Conservation (phyloP, 2,329 filamentous ascomycete species). For the Xylaria sp. region DNA sequence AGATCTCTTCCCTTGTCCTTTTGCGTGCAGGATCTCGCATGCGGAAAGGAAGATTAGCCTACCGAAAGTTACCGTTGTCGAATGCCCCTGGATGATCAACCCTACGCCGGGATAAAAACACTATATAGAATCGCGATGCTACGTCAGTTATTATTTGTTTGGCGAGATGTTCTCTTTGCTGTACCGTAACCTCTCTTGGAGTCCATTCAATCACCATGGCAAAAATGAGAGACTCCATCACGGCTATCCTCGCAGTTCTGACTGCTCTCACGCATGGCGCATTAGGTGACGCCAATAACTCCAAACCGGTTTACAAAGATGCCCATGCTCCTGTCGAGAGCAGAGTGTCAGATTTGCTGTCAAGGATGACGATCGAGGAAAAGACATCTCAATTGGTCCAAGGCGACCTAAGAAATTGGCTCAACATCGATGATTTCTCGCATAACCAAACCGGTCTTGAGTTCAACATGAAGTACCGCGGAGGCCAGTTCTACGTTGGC, state of each 20-base stretch:
- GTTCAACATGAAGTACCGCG: constrained; percentile 68
- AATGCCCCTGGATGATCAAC: neutral
- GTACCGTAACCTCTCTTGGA: constrained; percentile 4
- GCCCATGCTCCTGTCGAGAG: constrained; percentile 65
- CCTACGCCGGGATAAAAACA: neutral
- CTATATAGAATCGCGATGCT: constrained; percentile 22
- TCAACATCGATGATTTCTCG: constrained; percentile 69
- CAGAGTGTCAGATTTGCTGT: constrained; percentile 69
- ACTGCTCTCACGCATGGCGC: constrained; percentile 25
- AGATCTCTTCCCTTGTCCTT: neutral
- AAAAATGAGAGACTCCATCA: constrained; percentile 33
- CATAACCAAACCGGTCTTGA: constrained; percentile 71
- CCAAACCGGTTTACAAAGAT: constrained; percentile 65
- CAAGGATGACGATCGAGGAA: constrained; percentile 75
- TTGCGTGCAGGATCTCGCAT: neutral
- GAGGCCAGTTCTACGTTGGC: constrained; percentile 75
- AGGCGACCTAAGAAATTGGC: constrained; percentile 75
- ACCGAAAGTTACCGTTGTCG: neutral
- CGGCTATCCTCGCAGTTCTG: constrained; percentile 26
- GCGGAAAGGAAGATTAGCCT: constrained; percentile 13
- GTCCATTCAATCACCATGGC: neutral
- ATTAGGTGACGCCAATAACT: constrained; percentile 23
- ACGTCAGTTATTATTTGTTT: constrained; percentile 3
- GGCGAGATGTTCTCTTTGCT: neutral
- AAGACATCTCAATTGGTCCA: constrained; percentile 73